Percentiles rank a stretch among this genome's conserved stretches.
Evolutionary conservation across 345 rosid genomes (phyloP).

Genomic region (Sonneratia alba): DNA sequence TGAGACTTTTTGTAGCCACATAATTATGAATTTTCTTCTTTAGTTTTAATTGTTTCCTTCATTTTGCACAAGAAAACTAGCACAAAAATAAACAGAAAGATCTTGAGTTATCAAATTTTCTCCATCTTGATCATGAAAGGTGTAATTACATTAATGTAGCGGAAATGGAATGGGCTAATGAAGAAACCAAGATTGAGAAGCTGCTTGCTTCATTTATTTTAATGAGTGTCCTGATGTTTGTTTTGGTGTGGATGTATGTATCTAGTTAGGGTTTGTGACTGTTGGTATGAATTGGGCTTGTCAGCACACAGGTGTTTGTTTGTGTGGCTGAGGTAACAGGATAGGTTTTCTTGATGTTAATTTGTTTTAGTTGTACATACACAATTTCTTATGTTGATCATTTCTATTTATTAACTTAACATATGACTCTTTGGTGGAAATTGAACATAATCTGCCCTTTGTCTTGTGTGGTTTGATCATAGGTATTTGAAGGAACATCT

Average conservation of each 20-base stretch:
- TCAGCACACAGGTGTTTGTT: not conserved
- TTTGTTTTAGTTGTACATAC: not conserved
- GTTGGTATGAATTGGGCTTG: not conserved
- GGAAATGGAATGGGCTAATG: not conserved
- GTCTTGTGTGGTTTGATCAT: slow-evolving; percentile 9
- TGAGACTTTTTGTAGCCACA: not conserved
- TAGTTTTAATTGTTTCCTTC: not conserved
- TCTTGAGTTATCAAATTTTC: not conserved
- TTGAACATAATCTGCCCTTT: not conserved
- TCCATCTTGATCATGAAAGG: not conserved
- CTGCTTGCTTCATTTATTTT: not conserved
- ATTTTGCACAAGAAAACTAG: not conserved
- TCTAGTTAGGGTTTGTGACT: not conserved
- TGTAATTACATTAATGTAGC: not conserved
- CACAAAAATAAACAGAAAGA: not conserved
- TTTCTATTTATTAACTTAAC: not conserved
- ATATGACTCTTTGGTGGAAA: not conserved
- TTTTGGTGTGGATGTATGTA: not conserved
- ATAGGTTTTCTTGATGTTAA: not conserved
- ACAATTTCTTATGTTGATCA: not conserved
- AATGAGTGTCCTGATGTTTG: not conserved
- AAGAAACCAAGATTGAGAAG: slow-evolving; percentile 1
- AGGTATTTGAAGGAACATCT: slow-evolving; percentile 96
- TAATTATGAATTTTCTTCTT: not conserved
- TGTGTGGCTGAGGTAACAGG: not conserved